These are phyloP conservation scores for Auriscalpium microsporum DNA, from an alignment of 768 basidiomycete species.

Conservation along the genomic window DNA sequence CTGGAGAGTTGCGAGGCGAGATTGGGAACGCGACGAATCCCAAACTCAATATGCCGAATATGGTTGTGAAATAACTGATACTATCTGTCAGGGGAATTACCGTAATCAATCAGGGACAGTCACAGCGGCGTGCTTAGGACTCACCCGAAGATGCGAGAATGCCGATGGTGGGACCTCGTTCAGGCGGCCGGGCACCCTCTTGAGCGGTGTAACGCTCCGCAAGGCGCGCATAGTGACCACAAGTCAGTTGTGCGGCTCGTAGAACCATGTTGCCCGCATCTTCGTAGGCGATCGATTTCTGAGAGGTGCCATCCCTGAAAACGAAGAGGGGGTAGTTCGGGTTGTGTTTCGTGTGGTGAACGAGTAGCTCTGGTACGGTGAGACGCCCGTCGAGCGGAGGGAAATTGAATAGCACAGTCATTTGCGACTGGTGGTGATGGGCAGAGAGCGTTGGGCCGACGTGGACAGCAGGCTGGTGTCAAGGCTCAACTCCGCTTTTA, in stretches of 20 bases:
- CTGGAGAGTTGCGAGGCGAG: constrained; percentile 26
- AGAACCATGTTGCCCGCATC: constrained; percentile 22
- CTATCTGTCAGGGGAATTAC: not conserved
- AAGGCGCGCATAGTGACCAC: constrained; percentile 2
- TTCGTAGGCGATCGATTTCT: constrained; percentile 18
- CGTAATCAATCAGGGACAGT: not conserved
- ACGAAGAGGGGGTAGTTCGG: constrained; percentile 27
- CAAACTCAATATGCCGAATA: constrained; percentile 19
- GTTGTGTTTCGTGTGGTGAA: constrained; percentile 25
- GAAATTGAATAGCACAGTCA: constrained; percentile 16
- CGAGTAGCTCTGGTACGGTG: constrained; percentile 26
- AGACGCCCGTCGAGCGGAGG: constrained; percentile 27
- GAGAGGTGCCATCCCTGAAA: constrained; percentile 10
- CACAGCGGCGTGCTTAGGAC: not conserved
- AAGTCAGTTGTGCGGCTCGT: constrained; percentile 18
- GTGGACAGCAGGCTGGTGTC: too few relatives aligned
- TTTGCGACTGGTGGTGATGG: too few relatives aligned
- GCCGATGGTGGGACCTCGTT: constrained; percentile 17
- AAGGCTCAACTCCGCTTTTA: too few relatives aligned
- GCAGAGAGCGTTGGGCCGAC: too few relatives aligned
- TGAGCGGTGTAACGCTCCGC: constrained; percentile 2
- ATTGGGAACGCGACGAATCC: constrained; percentile 25
- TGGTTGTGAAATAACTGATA: constrained; percentile 15
- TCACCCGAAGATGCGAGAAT: constrained; percentile 22
- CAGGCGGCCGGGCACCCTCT: not conserved